Conservation (phyloP, 1,284 basidiomycete genomes). For the Meira miltonrushii region DNA sequence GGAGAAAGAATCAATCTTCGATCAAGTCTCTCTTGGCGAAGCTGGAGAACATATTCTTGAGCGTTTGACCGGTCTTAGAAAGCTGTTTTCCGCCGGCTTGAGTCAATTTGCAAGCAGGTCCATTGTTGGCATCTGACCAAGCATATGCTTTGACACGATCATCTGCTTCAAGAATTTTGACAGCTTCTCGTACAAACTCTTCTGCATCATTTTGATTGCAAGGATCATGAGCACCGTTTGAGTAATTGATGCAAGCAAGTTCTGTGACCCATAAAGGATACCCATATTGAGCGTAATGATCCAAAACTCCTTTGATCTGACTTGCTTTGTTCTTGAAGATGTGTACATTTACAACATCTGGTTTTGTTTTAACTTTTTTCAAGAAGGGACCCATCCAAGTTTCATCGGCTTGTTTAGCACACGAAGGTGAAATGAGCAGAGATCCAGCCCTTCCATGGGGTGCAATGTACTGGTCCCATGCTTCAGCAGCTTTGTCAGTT, state of each 20-base stretch:
- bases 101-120: slow-evolving; percentile 15
- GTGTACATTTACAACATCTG: slow-evolving; percentile 41
- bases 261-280: slow-evolving; percentile 41
- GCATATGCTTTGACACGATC: slow-evolving; percentile 30
- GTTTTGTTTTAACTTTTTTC: slow-evolving; percentile 24
- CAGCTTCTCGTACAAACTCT: slow-evolving; percentile 23
- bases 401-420: slow-evolving; percentile 40
- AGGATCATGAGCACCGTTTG: slow-evolving; percentile 23
- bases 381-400: slow-evolving; percentile 30
- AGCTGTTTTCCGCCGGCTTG: not conserved
- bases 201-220: slow-evolving; percentile 28
- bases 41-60: not conserved
- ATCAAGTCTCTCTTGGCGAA: not conserved
- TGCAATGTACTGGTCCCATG: slow-evolving; percentile 34
- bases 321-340: slow-evolving; percentile 40
- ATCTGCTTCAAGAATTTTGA: slow-evolving; percentile 33
- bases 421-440: slow-evolving; percentile 32
- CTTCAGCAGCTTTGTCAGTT: slow-evolving; percentile 19
- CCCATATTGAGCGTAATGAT: slow-evolving; percentile 34
- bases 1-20: no score
- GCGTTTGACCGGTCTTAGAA: not conserved
- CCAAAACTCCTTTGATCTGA: slow-evolving; percentile 28
- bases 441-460: slow-evolving; percentile 28
- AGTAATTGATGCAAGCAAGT: slow-evolving; percentile 26
- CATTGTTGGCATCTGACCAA: slow-evolving; percentile 35